phyloP scores from a whole-genome alignment of 2,329 filamentous ascomycete species.

The Pestalotiopsis sp. region DNA sequence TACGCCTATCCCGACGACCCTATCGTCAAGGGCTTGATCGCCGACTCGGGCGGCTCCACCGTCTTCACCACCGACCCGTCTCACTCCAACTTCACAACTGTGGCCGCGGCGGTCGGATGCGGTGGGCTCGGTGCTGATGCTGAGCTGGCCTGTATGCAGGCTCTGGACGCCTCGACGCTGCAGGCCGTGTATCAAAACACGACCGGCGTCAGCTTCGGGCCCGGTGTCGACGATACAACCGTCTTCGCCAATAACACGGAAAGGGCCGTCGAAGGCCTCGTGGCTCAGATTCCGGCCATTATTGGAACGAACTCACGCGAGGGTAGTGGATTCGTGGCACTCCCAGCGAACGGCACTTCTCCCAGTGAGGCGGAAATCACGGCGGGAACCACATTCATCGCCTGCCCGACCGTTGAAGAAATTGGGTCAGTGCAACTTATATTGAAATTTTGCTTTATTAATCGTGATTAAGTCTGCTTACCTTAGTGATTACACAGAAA shows the following conservation, averaged over 20 bases:
- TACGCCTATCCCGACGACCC: conserved; percentile 49
- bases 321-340: conserved; percentile 21
- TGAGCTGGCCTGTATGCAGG: conserved; percentile 26
- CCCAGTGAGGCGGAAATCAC: neutral
- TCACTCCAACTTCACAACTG: conserved; percentile 25
- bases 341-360: conserved; percentile 15
- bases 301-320: conserved; percentile 26
- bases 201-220: conserved; percentile 9
- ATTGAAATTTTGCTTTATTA: neutral
- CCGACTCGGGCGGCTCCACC: conserved; percentile 33
- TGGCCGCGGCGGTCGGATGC: conserved; percentile 25
- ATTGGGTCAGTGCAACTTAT: conserved; percentile 2
- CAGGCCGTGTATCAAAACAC: conserved; percentile 12
- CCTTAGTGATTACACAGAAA: neutral
- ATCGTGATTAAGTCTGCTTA: neutral
- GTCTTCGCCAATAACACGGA: conserved; percentile 14
- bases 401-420: conserved; percentile 12
- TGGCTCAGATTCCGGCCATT: conserved; percentile 21
- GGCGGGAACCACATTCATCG: neutral
- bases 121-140: conserved; percentile 15
- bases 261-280: conserved; percentile 8
- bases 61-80: conserved; percentile 35
- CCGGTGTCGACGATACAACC: conserved; percentile 13
- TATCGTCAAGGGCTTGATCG: conserved; percentile 33
- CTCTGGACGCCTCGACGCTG: conserved; percentile 17